Evolutionary conservation across 2,329 filamentous ascomycete genomes (phyloP).

Genomic region (Tympanopsis confertula): DNA sequence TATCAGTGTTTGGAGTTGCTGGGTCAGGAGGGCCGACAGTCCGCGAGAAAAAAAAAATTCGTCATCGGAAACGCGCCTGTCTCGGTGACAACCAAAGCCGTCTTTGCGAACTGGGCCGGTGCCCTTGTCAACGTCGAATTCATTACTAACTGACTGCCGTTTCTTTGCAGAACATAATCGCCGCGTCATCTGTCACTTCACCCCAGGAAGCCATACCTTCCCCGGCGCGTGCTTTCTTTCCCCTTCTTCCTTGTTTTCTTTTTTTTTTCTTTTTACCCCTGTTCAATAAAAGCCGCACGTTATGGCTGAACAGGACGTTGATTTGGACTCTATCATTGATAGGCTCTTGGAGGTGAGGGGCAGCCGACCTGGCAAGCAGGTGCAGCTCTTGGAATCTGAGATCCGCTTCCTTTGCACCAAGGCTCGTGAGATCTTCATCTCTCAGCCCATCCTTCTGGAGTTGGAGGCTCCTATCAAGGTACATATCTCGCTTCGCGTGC

Average conservation of each 20-base stretch:
- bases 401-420: conserved; percentile 70
- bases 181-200: neutral
- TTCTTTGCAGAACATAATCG: neutral
- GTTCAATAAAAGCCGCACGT: neutral
- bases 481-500: conserved; percentile 12
- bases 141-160: too few species aligned
- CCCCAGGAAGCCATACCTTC: too few species aligned
- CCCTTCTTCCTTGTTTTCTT: neutral
- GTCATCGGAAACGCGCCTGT: too few species aligned
- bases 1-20: too few species aligned
- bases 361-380: conserved; percentile 66
- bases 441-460: conserved; percentile 65
- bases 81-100: too few species aligned
- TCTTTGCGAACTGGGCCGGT: too few species aligned
- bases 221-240: too few species aligned
- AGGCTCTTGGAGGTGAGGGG: conserved; percentile 65
- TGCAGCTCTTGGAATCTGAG: conserved; percentile 64
- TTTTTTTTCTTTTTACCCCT: neutral
- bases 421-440: conserved; percentile 70
- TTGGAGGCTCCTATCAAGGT: conserved; percentile 72
- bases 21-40: too few species aligned
- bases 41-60: too few species aligned
- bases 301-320: conserved; percentile 40
- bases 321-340: conserved; percentile 71
- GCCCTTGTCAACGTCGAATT: too few species aligned